Evolutionary conservation across 257 asterid genomes (phyloP), one percentile per base, ranked within the genome.

Genomic region (Nicotiana attenuata): DNA sequence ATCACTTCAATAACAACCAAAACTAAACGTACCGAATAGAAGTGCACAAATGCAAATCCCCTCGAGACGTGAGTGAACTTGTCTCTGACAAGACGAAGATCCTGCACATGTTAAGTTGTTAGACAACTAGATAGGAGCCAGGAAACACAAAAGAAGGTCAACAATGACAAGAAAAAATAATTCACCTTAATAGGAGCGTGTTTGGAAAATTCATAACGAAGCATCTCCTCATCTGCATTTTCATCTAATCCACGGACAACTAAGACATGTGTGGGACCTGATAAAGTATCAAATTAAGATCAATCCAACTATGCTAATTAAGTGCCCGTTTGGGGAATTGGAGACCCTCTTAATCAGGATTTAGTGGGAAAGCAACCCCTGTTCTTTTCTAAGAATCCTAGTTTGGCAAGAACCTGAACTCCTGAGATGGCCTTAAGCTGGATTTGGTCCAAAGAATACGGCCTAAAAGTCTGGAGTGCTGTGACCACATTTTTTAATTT

Each of bases 221-320:
- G 95, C 98, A 94, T 93, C 82, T 96, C 99, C 91, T 96, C 99
- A 77, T 96, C 98, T 80, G 99, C 98, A 92, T 96, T 93, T 81
- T 96, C 99, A 87, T 94, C 99, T 93, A 96, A 88, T 60, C 99
- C 99, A 29, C 97, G 99, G 85, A 94, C 97, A 82, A 94, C 99
- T 87, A 96, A 97, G 81, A 94, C 99, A 89, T 96, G 97, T 10
- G 97, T 92, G 71, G 99, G 99, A 83, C 97, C 99, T 96, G 91
- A 86, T 67, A 85, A 84, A 11, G 60, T 53, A 82, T 24, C 76
- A 77, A 80, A 38, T 71, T 59, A 76, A 13, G 69, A 24, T 57
- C 26, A 28, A 47, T n/a, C 38, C 16, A 61, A 20, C 22, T 64
- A 38, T 61, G 76, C 33, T 33, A 77, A 33, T 16, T 20, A 65